phyloP scores from a whole-genome alignment of 768 basidiomycete species.

The Boletus rufocinnamomeus region DNA sequence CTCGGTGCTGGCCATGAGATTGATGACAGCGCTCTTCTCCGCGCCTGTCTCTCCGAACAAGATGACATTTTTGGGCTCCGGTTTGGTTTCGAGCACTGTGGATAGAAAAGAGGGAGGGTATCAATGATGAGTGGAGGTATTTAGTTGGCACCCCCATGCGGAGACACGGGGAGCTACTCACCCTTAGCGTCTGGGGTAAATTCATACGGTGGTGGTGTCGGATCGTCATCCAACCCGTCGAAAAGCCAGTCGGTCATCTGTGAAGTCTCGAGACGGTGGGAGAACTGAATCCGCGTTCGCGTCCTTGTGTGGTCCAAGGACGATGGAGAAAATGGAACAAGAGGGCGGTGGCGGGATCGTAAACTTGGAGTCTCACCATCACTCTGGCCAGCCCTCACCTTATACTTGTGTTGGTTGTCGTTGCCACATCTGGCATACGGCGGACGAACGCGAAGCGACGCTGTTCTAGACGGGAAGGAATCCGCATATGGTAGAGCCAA shows the following conservation, averaged over 20 bases:
- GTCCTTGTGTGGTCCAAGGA: neutral
- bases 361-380: no score
- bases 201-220: neutral
- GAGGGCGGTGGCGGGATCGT: no score
- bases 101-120: no score
- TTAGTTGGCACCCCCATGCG: neutral
- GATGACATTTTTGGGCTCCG: neutral
- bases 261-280: neutral
- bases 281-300: neutral
- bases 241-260: neutral
- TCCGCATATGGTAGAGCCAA: no score
- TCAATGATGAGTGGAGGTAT: neutral
- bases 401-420: no score
- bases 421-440: no score
- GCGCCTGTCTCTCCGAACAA: constrained; percentile 11
- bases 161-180: neutral
- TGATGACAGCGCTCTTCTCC: constrained; percentile 6
- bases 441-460: no score
- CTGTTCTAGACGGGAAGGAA: no score
- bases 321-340: no score
- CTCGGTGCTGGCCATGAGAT: neutral
- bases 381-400: no score
- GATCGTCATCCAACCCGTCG: neutral
- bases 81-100: neutral
- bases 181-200: neutral